Evolutionary conservation across 176 grass and related monocot species (phyloP).

Genomic region (Rhynchospora pubera): DNA sequence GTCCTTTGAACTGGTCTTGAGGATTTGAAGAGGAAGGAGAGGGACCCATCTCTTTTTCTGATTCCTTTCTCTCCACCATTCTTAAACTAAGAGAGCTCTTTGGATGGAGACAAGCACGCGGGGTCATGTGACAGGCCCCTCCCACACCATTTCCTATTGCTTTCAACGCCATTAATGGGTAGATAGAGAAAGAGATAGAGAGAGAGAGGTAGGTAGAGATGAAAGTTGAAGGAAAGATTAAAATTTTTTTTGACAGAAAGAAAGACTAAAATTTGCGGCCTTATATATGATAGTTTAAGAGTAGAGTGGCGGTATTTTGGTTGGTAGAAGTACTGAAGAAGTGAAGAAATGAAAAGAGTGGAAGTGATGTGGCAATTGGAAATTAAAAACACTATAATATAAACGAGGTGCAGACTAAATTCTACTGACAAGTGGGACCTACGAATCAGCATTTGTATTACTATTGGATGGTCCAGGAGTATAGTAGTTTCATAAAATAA

Average conservation of each 20-base stretch:
- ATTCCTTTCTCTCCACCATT: not conserved
- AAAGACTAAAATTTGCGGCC: slow-evolving; percentile 7
- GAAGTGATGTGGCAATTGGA: not conserved
- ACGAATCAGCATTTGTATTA: not conserved
- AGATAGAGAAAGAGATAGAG: not conserved
- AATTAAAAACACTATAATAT: not conserved
- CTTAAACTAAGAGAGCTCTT: slow-evolving; percentile 16
- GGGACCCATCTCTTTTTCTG: not conserved
- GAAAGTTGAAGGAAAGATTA: not conserved
- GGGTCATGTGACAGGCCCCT: not conserved
- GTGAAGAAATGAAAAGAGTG: not conserved
- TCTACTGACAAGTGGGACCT: not conserved
- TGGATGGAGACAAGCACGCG: not conserved
- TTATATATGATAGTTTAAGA: not conserved
- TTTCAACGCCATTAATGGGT: slow-evolving; percentile 7
- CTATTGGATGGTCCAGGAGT: not conserved
- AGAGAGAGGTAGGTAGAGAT: slow-evolving; percentile 12
- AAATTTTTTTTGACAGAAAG: not conserved
- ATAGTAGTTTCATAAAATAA: not conserved
- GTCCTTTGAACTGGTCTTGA: slow-evolving; percentile 14
- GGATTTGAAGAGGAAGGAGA: slow-evolving; percentile 11
- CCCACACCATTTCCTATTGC: slow-evolving; percentile 5
- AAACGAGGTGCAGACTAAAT: not conserved
- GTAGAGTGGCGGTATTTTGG: not conserved
- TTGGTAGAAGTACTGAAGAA: not conserved